Evolutionary conservation across 805 yeast species (phyloP).

Genomic region (Lachancea mirantina): DNA sequence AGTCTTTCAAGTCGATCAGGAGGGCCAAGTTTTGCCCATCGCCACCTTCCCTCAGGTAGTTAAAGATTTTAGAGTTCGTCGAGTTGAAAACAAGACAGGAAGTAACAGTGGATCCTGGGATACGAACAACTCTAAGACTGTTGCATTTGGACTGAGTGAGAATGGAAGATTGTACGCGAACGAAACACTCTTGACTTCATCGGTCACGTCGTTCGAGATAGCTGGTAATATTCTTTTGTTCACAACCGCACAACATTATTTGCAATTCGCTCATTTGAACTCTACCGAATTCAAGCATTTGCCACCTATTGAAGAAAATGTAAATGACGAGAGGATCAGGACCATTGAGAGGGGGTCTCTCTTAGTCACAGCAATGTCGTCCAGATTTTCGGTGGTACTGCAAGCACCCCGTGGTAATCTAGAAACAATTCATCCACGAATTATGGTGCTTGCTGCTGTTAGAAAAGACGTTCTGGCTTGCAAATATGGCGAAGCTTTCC

Average conservation of each 20-base stretch:
- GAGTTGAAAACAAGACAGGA: conserved; percentile 19
- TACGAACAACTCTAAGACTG: conserved; percentile 23
- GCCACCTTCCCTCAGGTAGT: conserved; percentile 65
- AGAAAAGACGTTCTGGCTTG: conserved; percentile 54
- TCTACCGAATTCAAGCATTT: conserved; percentile 35
- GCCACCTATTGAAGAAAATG: conserved; percentile 32
- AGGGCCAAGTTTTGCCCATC: conserved; percentile 30
- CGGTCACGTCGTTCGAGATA: conserved; percentile 73
- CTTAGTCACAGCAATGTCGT: conserved; percentile 75
- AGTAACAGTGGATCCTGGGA: conserved; percentile 26
- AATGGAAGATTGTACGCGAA: conserved; percentile 71
- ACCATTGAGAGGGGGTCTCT: conserved; percentile 87
- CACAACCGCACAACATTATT: conserved; percentile 81
- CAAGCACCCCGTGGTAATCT: conserved; percentile 96
- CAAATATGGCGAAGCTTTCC: conserved; percentile 66
- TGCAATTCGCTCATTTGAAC: conserved; percentile 72
- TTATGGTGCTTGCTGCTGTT: conserved; percentile 81
- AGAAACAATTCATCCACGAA: conserved; percentile 89
- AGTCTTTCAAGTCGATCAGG: conserved; percentile 38
- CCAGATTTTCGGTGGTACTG: conserved; percentile 70
- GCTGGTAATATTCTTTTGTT: conserved; percentile 68
- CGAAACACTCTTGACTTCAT: conserved; percentile 50
- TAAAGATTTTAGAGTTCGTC: conserved; percentile 46
- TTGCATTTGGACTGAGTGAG: conserved; percentile 66
- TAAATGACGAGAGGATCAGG: conserved; percentile 74